Evolutionary conservation across 345 rosid genomes (phyloP), one percentile per base, ranked within the genome.

Genomic region (Excoecaria agallocha): DNA sequence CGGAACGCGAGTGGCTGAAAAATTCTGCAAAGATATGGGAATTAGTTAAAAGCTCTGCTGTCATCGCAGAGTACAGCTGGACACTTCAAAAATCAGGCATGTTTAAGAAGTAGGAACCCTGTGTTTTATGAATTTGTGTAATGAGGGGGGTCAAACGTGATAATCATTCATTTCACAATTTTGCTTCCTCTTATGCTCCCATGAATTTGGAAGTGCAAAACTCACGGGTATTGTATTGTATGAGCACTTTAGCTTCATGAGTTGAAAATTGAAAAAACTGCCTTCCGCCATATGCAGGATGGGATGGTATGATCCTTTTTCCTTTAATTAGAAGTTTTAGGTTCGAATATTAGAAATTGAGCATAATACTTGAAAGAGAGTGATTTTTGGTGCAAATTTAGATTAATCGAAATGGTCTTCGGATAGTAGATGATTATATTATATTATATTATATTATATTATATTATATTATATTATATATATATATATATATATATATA

Each of bases 1-100:
- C 97, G 0, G 97, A 92, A 76, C 90, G 95, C 0, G 95, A 90
- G n/a, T 90, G 95, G 97, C 78, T 90, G 76, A 92, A 87, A 79
- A 86, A 82, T 80, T 84, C 95, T 11, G 91, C 88, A 5, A 92
- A 89, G 87, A 87, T 92, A 82, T 92, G 97, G 97, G 95, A 92
- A 71, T 68, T 87, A 8, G 86, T 92, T 74, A 92, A 89, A 78
- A 85, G 79, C 76, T 92, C 95, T 67, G 75, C 89, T 2, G 76
- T 86, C 52, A 90, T 89, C 46, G 78, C 88, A 1, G 95, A 92
- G 66, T 90, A 87, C 70, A 69, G 91, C 66, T 84, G 76, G 76
- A 74, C 82, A 19, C 88, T 92, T 58, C 88, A 81, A 64, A 85
- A 73, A 76, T 84, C 87, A 4, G 95, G 95, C 39, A 77, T 86